phyloP scores from a whole-genome alignment of 805 yeast genomes.

The Zygosaccharomyces siamensis region DNA sequence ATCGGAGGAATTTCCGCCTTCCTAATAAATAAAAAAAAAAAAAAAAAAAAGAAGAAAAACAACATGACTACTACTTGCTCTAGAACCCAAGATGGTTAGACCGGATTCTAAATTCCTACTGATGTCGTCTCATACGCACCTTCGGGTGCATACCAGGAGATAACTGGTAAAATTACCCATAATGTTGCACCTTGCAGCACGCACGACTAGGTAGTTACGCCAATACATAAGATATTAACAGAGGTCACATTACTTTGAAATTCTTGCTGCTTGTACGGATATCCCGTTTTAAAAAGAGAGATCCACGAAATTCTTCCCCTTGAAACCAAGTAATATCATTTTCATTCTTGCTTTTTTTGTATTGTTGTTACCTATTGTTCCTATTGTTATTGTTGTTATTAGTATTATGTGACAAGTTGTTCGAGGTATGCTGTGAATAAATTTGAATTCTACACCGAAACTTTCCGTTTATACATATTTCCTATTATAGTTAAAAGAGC shows the following conservation, averaged over 20 bases:
- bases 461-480: not conserved
- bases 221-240: not conserved
- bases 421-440: not conserved
- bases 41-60: too few species aligned
- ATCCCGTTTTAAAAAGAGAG: not conserved
- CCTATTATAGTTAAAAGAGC: slow-evolving; percentile 1
- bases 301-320: not conserved
- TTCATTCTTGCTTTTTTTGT: too few species aligned
- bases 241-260: not conserved
- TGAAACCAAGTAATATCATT: not conserved
- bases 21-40: not conserved
- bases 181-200: slow-evolving; percentile 1
- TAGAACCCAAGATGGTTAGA: too few species aligned
- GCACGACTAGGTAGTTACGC: not conserved
- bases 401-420: not conserved
- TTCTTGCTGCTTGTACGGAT: not conserved
- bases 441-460: not conserved
- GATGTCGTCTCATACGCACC: not conserved
- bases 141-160: too few species aligned
- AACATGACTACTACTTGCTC: too few species aligned
- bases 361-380: too few species aligned
- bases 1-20: not conserved
- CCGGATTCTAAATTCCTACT: not conserved
- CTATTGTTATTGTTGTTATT: too few species aligned
- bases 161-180: not conserved